Conservation (phyloP, 768 basidiomycete genomes). For the Crucibulum laeve region DNA sequence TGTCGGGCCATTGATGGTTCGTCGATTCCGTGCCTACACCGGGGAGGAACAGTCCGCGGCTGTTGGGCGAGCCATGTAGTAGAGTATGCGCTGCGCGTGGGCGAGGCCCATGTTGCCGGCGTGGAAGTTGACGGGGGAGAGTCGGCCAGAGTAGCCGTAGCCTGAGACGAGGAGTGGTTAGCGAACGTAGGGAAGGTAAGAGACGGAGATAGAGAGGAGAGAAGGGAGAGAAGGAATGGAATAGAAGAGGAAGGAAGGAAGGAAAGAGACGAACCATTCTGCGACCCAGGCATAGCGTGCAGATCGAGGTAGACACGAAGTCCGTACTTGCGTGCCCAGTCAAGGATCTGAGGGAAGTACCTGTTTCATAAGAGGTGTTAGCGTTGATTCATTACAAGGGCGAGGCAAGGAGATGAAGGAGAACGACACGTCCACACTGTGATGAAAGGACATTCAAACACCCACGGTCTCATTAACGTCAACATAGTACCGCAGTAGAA, state of each 20-base stretch:
- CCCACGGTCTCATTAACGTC: too few relatives aligned
- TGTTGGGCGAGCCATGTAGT: slow-evolving; percentile 84
- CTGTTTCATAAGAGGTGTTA: too few relatives aligned
- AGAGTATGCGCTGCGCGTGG: slow-evolving; percentile 86
- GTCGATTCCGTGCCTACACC: slow-evolving; percentile 69
- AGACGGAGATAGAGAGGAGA: too few relatives aligned
- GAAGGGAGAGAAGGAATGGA: too few relatives aligned
- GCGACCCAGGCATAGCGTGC: slow-evolving; percentile 72
- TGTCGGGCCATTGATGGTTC: slow-evolving; percentile 24
- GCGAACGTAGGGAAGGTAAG: too few relatives aligned
- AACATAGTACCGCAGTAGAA: too few relatives aligned
- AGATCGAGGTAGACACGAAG: slow-evolving; percentile 90
- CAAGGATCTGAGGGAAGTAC: slow-evolving; percentile 89
- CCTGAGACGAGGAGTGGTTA: too few relatives aligned
- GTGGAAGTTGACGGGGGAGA: slow-evolving; percentile 77
- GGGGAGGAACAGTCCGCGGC: slow-evolving; percentile 76
- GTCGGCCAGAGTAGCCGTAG: slow-evolving; percentile 90
- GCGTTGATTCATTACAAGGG: too few relatives aligned
- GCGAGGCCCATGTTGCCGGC: slow-evolving; percentile 92
- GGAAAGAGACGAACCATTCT: slow-evolving; percentile 98
- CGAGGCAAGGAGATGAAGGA: slow-evolving; percentile 4
- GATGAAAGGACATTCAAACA: too few relatives aligned
- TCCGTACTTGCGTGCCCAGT: slow-evolving; percentile 97
- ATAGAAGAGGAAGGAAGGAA: too few relatives aligned
- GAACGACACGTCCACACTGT: not conserved